Percentiles rank a stretch among this genome's conserved stretches.
These are phyloP conservation scores for Euptelea pleiosperma DNA, from an alignment of 164 flowering plant genomes.

Conservation along the genomic window DNA sequence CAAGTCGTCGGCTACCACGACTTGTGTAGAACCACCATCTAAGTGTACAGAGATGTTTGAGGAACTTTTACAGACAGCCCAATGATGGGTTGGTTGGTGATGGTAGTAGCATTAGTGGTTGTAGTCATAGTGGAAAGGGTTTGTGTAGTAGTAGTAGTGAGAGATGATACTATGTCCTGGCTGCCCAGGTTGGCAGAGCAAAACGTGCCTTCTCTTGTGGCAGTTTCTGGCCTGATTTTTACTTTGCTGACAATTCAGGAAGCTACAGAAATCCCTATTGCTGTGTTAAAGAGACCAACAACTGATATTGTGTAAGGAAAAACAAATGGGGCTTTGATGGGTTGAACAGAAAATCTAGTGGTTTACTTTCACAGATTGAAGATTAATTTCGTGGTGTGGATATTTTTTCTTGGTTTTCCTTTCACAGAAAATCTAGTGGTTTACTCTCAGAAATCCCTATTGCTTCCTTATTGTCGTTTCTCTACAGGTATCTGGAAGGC, in stretches of 20 bases:
- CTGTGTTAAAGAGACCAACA: not conserved
- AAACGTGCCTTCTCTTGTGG: slow-evolving; percentile 41
- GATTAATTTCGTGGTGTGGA: too few relatives aligned
- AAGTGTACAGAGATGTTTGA: slow-evolving; percentile 29
- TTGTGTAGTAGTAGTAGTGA: not conserved
- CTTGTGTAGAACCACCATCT: slow-evolving; percentile 15
- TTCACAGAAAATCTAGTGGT: too few relatives aligned
- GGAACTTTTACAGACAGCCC: slow-evolving; percentile 5
- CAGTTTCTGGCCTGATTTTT: slow-evolving; percentile 21
- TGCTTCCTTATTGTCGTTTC: too few relatives aligned
- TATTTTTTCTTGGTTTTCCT: too few relatives aligned
- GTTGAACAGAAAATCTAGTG: too few relatives aligned
- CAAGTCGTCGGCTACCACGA: slow-evolving; percentile 11
- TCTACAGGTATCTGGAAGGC: too few relatives aligned
- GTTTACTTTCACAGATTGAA: not conserved
- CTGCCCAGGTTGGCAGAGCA: slow-evolving; percentile 47
- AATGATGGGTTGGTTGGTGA: slow-evolving; percentile 6
- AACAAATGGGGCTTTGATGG: not conserved
- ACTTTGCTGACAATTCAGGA: slow-evolving; percentile 6
- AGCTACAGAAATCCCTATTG: not conserved
- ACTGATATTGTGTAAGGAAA: slow-evolving; percentile 1
- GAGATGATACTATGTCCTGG: slow-evolving; percentile 14
- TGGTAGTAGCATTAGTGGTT: slow-evolving; percentile 1
- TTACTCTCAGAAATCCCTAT: too few relatives aligned
- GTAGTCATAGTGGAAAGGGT: slow-evolving; percentile 1